A percentile compares a stretch with the other conserved stretches of the same genome.
These are phyloP conservation scores for Ilex aquifolium DNA, from an alignment of 257 asterid genomes.

Conservation along the genomic window DNA sequence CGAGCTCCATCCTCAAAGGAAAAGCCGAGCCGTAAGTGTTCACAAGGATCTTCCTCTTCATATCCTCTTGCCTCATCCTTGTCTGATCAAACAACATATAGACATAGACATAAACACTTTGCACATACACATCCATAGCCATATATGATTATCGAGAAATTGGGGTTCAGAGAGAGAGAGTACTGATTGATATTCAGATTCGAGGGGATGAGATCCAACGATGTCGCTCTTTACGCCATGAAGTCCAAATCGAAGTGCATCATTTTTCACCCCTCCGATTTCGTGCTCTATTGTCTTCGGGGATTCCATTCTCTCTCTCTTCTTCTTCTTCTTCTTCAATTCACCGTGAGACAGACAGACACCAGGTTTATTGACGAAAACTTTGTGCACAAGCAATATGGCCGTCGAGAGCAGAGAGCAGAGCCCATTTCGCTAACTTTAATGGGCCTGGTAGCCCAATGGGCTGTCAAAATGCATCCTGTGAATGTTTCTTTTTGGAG, in stretches of 20 bases:
- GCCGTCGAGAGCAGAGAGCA: no score
- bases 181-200: slow-evolving; percentile 59
- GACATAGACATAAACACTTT: not conserved
- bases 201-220: slow-evolving; percentile 77
- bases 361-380: no score
- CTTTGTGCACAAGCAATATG: no score
- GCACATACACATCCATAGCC: no score
- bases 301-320: not conserved
- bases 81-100: slow-evolving; percentile 46
- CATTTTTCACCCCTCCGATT: not conserved
- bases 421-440: no score
- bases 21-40: slow-evolving; percentile 63
- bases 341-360: no score
- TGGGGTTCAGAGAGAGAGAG: slow-evolving; percentile 4
- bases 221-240: slow-evolving; percentile 88
- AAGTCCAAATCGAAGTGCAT: slow-evolving; percentile 35
- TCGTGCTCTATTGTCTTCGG: not conserved
- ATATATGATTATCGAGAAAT: no score
- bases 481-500: no score
- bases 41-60: slow-evolving; percentile 39
- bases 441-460: no score
- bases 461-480: no score
- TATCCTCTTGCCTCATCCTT: slow-evolving; percentile 37
- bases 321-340: no score
- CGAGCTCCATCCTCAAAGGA: slow-evolving; percentile 72